Percentiles rank a stretch among this genome's conserved stretches.
Evolutionary conservation across 2,329 filamentous ascomycete species (phyloP).

Genomic region (Colletotrichum liaoningense): DNA sequence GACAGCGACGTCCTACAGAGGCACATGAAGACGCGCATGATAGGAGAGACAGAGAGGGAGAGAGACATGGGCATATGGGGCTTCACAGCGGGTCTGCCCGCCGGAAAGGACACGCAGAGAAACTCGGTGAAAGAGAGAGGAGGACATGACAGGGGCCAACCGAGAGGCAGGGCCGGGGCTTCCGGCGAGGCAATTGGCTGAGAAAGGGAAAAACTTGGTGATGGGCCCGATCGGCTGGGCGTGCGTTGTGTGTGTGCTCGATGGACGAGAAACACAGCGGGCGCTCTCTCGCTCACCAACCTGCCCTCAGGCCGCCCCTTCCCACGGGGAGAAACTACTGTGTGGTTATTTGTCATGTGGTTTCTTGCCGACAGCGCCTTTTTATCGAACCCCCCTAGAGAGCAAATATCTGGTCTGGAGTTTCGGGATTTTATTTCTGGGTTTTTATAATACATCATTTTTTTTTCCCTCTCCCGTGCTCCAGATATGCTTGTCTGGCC

Average conservation of each 20-base stretch:
- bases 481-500: too few species aligned
- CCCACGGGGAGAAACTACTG: slow-evolving; percentile 19
- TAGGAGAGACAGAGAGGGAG: background rate
- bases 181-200: background rate
- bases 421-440: slow-evolving; percentile 56
- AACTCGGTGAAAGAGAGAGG: slow-evolving; percentile 6
- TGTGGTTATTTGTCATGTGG: slow-evolving; percentile 23
- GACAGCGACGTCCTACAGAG: background rate
- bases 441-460: slow-evolving; percentile 50
- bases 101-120: background rate
- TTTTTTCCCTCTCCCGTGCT: background rate
- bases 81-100: background rate
- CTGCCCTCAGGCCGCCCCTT: background rate
- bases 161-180: background rate
- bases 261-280: slow-evolving; percentile 1
- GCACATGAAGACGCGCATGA: background rate
- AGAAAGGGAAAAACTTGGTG: background rate
- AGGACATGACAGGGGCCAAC: background rate
- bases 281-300: background rate
- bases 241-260: background rate
- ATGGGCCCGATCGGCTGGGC: slow-evolving; percentile 4
- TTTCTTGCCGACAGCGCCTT: slow-evolving; percentile 29
- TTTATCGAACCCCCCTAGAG: slow-evolving; percentile 43
- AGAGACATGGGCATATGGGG: slow-evolving; percentile 8
- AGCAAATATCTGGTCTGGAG: slow-evolving; percentile 60